Evolutionary conservation across 345 rosid genomes (phyloP).

Genomic region (Syzygium aromaticum): DNA sequence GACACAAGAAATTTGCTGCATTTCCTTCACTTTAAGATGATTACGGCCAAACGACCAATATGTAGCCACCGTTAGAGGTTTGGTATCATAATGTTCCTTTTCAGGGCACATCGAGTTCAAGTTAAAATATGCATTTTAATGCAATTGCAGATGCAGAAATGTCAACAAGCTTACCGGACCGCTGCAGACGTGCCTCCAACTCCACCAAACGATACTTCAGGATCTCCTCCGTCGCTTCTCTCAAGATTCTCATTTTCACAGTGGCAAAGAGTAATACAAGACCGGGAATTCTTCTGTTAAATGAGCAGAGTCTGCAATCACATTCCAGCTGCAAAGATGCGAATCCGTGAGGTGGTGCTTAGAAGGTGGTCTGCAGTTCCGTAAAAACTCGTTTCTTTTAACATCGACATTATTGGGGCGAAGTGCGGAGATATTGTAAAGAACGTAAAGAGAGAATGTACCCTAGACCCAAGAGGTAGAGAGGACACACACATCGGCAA

Average conservation of each 20-base stretch:
- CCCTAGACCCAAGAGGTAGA: neutral
- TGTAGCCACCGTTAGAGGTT: neutral
- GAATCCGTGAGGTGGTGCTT: neutral
- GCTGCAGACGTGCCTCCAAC: slow-evolving; percentile 33
- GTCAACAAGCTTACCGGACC: slow-evolving; percentile 71
- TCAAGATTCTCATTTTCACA: slow-evolving; percentile 91
- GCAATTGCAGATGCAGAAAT: slow-evolving; percentile 61
- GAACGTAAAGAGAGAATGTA: neutral
- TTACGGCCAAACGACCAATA: neutral
- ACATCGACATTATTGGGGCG: neutral
- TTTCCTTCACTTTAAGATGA: neutral
- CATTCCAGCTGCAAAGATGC: neutral
- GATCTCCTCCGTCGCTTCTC: slow-evolving; percentile 56
- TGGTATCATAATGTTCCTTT: neutral
- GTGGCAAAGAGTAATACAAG: neutral
- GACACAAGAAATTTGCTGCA: neutral
- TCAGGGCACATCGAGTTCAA: neutral
- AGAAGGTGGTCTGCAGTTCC: neutral
- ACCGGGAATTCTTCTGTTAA: neutral
- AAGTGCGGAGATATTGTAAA: neutral
- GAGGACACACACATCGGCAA: neutral
- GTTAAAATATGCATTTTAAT: slow-evolving; percentile 1
- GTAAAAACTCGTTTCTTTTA: neutral
- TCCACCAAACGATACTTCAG: slow-evolving; percentile 55
- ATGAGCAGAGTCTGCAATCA: neutral